Base-by-base conservation (phyloP, 805 yeast genomes). In the Cyberlindnera saturnus region DNA sequence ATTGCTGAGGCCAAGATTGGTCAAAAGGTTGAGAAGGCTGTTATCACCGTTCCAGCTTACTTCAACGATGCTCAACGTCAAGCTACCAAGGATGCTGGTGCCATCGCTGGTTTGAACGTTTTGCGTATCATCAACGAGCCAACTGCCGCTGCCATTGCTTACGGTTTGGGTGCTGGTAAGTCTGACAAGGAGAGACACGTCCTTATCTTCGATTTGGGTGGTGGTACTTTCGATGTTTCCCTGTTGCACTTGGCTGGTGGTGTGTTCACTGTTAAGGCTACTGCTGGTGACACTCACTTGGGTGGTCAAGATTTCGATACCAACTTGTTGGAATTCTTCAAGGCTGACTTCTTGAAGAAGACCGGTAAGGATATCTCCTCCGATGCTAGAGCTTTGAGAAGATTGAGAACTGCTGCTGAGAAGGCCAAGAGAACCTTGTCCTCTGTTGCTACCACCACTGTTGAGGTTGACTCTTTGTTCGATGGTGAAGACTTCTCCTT, bases 231-330 rank as follows among this genome's bases (percentile, higher is more conserved):
- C 75, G 97, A 89, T 86, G 96, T 89, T 45, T 90, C 96, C 41
- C 77, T 89, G 53, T 77, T 89, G 66, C 81, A 90, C 67, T 86
- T 89, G 64, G 95, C 88, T 65, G 96, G 89, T 65, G 97, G 96
- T 74, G 87, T 89, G 62, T 89, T 89, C 78, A 91, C 89, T 69
- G 97, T 89, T 61, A 89, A 89, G 79, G 89, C 97, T 57, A 89
- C 97, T 57, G 96, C 96, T 62, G 98, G 98, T 87, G 96, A 90
- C 77, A 90, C 98, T 60, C 98, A 90, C 75, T 83, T 90, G 75
- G 98, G 98, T 81, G 98, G 98, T 81, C 96, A 90, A 79, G 98
- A 90, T 75, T 90, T 90, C 72, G 98, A 90, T 75, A 84, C 89
- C 78, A 86, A 90, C 83, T 78, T 91, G 67, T 85, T 90, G 59